Base-by-base conservation (phyloP, 2,329 filamentous ascomycete genomes). In the Penicillium sp. region DNA sequence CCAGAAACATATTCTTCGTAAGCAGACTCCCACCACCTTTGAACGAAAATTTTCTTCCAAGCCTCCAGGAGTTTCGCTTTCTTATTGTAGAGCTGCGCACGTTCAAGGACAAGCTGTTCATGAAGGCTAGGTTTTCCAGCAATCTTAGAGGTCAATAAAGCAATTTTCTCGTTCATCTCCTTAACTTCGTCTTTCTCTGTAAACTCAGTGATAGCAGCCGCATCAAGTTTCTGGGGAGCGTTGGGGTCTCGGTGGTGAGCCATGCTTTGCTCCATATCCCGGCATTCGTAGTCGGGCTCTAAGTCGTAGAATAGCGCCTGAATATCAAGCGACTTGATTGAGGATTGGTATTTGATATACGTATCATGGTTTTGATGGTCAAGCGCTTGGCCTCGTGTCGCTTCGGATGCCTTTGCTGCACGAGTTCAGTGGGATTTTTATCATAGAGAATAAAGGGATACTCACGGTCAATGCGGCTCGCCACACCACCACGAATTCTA, bases 191-290 rank as follows among this genome's bases (percentile, higher is more conserved):
- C 36, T 15, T 56, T 26, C 6, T 18, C 28, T 38, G 59, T 24
- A 16, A 66, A 60, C 38, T 53, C 10, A 4, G 26, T 9, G 9
- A 59, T 28, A 44, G 39, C 26, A 33, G 54, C 56, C 51, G 46
- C 43, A 49, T 62, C 34, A 6, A 66, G 54, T n/a, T 59, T 43
- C 1, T 49, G 47, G 23, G 43, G 61, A 2, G 47, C 33, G 45
- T 66, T 66, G 2, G 43, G 16, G 33, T 65, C 55, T 34, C 47
- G 47, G 49, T 63, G 52, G 44, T 65, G 47, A 9, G 55, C 51
- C 45, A 65, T 64, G 15, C 58, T 65, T 45, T 59, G 34, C 51
- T 66, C 58, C 15, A 66, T 62, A 21, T 60, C 45, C 12, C 49
- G 49, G 16, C 26, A 63, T 53, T 62, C 42, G 44, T 59, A 62